Percentiles rank a stretch among this genome's conserved stretches.
Evolutionary conservation across 371 early-diverging fungal species (phyloP).

Genomic region (Mucor lusitanicus): DNA sequence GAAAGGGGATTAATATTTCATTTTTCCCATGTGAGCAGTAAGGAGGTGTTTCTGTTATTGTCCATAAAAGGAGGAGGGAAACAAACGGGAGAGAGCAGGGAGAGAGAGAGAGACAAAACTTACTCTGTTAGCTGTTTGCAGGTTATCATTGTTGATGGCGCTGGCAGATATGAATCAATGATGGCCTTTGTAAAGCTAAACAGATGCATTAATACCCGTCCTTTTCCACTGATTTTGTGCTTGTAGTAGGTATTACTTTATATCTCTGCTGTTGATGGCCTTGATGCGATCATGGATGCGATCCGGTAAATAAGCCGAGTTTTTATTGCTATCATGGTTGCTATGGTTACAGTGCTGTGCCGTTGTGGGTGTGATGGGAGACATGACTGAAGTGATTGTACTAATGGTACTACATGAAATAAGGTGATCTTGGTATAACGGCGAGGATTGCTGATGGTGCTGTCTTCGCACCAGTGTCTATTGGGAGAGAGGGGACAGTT

Average conservation of each 20-base stretch:
- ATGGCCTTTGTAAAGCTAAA: slow-evolving; percentile 14
- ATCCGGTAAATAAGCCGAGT: slow-evolving; percentile 22
- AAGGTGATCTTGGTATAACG: slow-evolving; percentile 21
- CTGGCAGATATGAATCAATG: slow-evolving; percentile 14
- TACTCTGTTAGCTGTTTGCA: slow-evolving; percentile 8
- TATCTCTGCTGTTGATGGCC: slow-evolving; percentile 17
- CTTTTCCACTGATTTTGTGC: background rate
- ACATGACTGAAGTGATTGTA: slow-evolving; percentile 19
- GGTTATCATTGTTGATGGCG: background rate
- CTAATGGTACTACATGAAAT: slow-evolving; percentile 22
- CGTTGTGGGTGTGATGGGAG: slow-evolving; percentile 21
- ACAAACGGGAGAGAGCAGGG: background rate
- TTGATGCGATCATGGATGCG: slow-evolving; percentile 22
- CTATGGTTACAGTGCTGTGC: background rate
- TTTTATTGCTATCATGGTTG: background rate
- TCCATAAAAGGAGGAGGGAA: background rate
- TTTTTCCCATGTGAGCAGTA: background rate
- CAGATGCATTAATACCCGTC: background rate
- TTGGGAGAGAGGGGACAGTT: background rate
- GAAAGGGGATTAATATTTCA: background rate
- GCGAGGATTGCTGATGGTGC: slow-evolving; percentile 2
- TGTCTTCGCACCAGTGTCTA: slow-evolving; percentile 7
- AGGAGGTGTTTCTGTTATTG: background rate
- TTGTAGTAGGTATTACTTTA: slow-evolving; percentile 10
- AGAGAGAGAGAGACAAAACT: background rate